Evolutionary conservation across 345 rosid species (phyloP).

Genomic region (Reutealis trisperma): DNA sequence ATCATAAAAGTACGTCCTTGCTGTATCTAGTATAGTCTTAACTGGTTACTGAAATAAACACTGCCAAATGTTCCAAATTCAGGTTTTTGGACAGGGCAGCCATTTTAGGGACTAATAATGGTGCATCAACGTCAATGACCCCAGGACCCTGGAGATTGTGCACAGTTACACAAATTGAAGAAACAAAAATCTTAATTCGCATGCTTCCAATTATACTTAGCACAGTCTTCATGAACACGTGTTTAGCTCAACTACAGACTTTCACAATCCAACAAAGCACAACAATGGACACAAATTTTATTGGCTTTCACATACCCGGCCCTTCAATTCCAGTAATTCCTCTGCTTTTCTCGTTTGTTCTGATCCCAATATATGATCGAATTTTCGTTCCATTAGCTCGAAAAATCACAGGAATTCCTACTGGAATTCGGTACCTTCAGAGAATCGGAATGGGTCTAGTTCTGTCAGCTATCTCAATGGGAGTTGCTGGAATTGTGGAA

Average conservation of each 20-base stretch:
- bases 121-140: conserved; percentile 20
- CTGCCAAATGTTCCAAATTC: background rate
- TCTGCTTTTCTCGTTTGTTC: conserved; percentile 45
- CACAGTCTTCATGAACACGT: conserved; percentile 69
- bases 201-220: conserved; percentile 59
- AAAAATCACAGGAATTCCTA: conserved; percentile 52
- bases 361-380: conserved; percentile 53
- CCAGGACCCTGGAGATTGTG: conserved; percentile 52
- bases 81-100: conserved; percentile 63
- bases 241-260: conserved; percentile 69
- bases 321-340: conserved; percentile 63
- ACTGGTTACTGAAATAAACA: background rate
- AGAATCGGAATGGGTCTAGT: conserved; percentile 53
- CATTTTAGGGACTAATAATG: conserved; percentile 12
- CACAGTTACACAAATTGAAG: conserved; percentile 66
- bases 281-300: conserved; percentile 49
- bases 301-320: conserved; percentile 50
- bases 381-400: conserved; percentile 55
- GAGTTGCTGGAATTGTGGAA: conserved; percentile 55
- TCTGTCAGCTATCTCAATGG: conserved; percentile 60
- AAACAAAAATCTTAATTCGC: conserved; percentile 56
- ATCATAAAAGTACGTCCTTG: background rate
- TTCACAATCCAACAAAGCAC: conserved; percentile 62
- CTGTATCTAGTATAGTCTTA: too few relatives aligned
- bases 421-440: conserved; percentile 58